phyloP scores from a whole-genome alignment of 768 basidiomycete species.

The Boletales sp. region DNA sequence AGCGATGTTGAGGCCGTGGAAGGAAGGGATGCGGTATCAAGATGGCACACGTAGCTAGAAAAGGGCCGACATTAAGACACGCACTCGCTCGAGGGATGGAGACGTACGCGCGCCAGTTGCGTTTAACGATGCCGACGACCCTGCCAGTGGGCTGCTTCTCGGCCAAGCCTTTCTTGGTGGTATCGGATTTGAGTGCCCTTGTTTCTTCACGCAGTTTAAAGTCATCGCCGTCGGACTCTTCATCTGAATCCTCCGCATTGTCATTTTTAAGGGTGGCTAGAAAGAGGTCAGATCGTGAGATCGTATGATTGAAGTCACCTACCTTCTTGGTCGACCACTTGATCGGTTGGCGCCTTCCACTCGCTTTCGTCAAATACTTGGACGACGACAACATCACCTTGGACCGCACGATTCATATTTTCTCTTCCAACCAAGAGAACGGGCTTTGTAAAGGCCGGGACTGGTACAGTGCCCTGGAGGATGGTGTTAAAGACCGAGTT shows the following conservation, averaged over 20 bases:
- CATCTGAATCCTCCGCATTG: constrained; percentile 72
- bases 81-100: background rate
- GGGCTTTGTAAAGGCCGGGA: constrained; percentile 69
- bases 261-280: constrained; percentile 82
- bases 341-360: constrained; percentile 90
- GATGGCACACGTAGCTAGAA: constrained; percentile 85
- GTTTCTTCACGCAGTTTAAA: constrained; percentile 41
- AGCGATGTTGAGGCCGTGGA: constrained; percentile 75
- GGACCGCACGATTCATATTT: constrained; percentile 93
- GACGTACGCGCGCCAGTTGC: constrained; percentile 91
- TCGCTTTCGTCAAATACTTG: constrained; percentile 82
- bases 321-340: constrained; percentile 94
- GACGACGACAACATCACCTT: constrained; percentile 90
- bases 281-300: constrained; percentile 1
- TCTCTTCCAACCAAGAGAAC: constrained; percentile 84
- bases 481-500: background rate
- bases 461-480: constrained; percentile 72
- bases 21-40: constrained; percentile 85
- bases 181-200: constrained; percentile 31
- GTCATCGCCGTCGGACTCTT: constrained; percentile 46
- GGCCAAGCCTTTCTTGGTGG: constrained; percentile 25
- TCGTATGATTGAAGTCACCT: constrained; percentile 17
- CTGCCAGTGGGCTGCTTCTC: constrained; percentile 89
- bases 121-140: constrained; percentile 87
- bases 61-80: background rate